Conservation (phyloP, 176 grass and related monocot species). For the Puccinellia tenuiflora region DNA sequence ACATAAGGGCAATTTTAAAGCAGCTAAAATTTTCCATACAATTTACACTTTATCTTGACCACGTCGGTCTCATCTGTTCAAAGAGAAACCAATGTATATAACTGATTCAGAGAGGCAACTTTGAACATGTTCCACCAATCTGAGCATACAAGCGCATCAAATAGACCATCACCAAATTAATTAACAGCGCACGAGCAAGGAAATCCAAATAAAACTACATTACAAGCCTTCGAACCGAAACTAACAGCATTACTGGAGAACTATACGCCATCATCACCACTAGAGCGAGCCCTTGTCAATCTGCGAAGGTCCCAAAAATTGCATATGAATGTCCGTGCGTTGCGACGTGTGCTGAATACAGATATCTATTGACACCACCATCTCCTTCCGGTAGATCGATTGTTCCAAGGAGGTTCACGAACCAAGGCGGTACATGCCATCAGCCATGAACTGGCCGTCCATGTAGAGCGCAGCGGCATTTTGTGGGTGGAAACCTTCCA, state of each 20-base stretch:
- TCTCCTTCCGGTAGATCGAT: neutral
- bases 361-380: neutral
- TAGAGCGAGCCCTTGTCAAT: conserved; percentile 18
- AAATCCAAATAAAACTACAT: conserved; percentile 24
- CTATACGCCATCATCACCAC: conserved; percentile 39
- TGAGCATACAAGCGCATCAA: conserved; percentile 27
- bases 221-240: conserved; percentile 33
- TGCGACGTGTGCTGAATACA: conserved; percentile 27
- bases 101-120: conserved; percentile 14
- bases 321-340: conserved; percentile 34
- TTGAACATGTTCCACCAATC: conserved; percentile 11
- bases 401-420: conserved; percentile 6
- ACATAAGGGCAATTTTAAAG: neutral
- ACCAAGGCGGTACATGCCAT: conserved; percentile 55
- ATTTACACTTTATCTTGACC: neutral
- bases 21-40: neutral
- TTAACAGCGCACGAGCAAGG: neutral
- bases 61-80: neutral
- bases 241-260: conserved; percentile 37
- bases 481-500: conserved; percentile 63
- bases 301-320: conserved; percentile 28
- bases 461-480: conserved; percentile 41
- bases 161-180: conserved; percentile 15
- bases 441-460: conserved; percentile 54
- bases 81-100: neutral